Base-by-base conservation (phyloP, 805 yeast species). In the Kazachstania kunashirensis region DNA sequence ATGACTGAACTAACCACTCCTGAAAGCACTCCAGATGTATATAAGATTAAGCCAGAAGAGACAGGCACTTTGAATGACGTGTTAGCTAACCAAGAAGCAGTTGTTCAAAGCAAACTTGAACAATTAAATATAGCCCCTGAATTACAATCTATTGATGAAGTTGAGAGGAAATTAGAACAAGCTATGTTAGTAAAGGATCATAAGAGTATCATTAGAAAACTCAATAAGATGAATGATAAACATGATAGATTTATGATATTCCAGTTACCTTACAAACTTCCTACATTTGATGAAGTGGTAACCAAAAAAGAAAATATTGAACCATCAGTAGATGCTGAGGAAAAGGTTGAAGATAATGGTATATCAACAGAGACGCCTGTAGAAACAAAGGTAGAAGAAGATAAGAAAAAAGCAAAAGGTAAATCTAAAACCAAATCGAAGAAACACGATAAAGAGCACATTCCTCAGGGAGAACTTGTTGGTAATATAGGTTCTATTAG, bases 401-500 rank as follows among this genome's bases (percentile, higher is more conserved):
- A 29, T 47, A 19, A 23, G 16, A 31, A 27, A 13, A 32, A 36
- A 16, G 6, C 18, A 6, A 35, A 34, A 11, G 15, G 11, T 38
- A 21, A 25, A 28, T 41, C 39, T 9, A 36, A 36, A 16, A 24
- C 16, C 8, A 36, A 24, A 15, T 5, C 21, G 3, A 36, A 17
- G 36, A 40, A 12, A 30, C 32, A 11, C 34, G 36, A 31, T 40
- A 38, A 18, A 43, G 45, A 19, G 38, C 41, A 24, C 31, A 33
- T 36, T 5, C 35, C 40, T 25, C 43, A 36, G 12, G 41, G 40
- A 24, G 37, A 46, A 7, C 41, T 47, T 37, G 16, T 62, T 27
- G 96, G 96, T 1, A 66, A 66, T 37, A 67, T 85, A 26, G 96
- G 96, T 5, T 67, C 71, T 8, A 52, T 89, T 24, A 73, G 89